These are phyloP conservation scores for Papiliotrema fonsecae DNA, from an alignment of 1,284 basidiomycete species.

Conservation along the genomic window DNA sequence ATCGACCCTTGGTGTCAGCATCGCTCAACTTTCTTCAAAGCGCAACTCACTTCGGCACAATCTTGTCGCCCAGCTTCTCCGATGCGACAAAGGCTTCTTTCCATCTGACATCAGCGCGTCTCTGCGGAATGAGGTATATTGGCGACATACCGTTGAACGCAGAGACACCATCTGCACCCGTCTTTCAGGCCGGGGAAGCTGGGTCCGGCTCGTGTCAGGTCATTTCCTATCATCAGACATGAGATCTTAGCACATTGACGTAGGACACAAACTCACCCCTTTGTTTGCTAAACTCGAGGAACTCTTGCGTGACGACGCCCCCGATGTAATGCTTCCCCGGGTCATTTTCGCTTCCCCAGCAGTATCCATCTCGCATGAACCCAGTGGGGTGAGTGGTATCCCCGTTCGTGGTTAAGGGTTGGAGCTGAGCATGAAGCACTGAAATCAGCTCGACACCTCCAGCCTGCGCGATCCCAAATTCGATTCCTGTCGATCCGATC, in stretches of 20 bases:
- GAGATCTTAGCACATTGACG: neutral
- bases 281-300: constrained; percentile 39
- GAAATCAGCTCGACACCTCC: neutral
- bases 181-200: constrained; percentile 39
- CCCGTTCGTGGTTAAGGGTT: constrained; percentile 29
- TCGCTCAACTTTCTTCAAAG: neutral
- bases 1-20: constrained; percentile 31
- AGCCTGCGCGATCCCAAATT: too few species aligned
- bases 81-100: constrained; percentile 44
- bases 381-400: constrained; percentile 38
- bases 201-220: constrained; percentile 33
- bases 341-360: constrained; percentile 35
- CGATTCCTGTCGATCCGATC: too few species aligned
- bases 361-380: constrained; percentile 41
- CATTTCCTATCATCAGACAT: constrained; percentile 31
- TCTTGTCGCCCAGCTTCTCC: constrained; percentile 29
- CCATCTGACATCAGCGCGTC: constrained; percentile 27
- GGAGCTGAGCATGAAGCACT: constrained; percentile 38
- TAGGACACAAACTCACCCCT: constrained; percentile 22
- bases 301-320: constrained; percentile 39
- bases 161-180: constrained; percentile 47
- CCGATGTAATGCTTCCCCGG: constrained; percentile 41
- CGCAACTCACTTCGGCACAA: constrained; percentile 37
- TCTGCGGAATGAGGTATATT: neutral
- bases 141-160: constrained; percentile 36